phyloP scores from a whole-genome alignment of 2,329 filamentous ascomycete species.

The Cryphonectria radicalis region DNA sequence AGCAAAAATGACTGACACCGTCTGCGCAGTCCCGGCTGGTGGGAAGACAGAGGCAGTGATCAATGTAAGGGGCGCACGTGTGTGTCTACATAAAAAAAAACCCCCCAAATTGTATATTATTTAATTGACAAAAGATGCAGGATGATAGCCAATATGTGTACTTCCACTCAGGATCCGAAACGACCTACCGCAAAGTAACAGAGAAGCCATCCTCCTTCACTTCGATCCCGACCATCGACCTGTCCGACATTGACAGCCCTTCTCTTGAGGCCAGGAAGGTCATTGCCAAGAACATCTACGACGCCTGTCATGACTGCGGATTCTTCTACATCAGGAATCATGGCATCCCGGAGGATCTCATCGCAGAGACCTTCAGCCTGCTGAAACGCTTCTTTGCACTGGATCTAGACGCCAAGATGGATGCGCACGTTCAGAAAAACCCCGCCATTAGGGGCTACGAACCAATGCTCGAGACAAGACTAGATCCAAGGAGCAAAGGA shows the following conservation, averaged over 20 bases:
- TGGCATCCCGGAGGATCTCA: slow-evolving; percentile 35
- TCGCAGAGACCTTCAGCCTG: slow-evolving; percentile 33
- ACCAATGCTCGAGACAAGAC: slow-evolving; percentile 39
- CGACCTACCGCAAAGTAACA: slow-evolving; percentile 38
- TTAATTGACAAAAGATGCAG: background rate
- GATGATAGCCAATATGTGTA: slow-evolving; percentile 37
- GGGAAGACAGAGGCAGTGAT: background rate
- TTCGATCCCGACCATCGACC: slow-evolving; percentile 40
- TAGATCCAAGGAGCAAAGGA: slow-evolving; percentile 38
- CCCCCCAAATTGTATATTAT: background rate
- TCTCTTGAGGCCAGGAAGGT: slow-evolving; percentile 31
- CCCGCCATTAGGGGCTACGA: slow-evolving; percentile 42
- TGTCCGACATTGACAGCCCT: slow-evolving; percentile 34
- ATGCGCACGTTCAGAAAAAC: slow-evolving; percentile 43
- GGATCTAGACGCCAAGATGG: slow-evolving; percentile 39
- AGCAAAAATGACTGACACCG: slow-evolving; percentile 10
- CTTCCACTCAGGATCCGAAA: slow-evolving; percentile 39
- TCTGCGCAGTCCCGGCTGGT: background rate
- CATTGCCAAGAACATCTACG: slow-evolving; percentile 35
- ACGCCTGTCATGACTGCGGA: slow-evolving; percentile 36
- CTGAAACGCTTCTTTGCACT: slow-evolving; percentile 40
- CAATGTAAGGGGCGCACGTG: background rate
- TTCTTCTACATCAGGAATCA: slow-evolving; percentile 42
- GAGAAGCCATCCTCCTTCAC: slow-evolving; percentile 37
- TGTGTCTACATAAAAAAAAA: background rate